These are phyloP conservation scores for Chaetomiaceae sp. DNA, from an alignment of 2,329 filamentous ascomycete species.

Conservation along the genomic window DNA sequence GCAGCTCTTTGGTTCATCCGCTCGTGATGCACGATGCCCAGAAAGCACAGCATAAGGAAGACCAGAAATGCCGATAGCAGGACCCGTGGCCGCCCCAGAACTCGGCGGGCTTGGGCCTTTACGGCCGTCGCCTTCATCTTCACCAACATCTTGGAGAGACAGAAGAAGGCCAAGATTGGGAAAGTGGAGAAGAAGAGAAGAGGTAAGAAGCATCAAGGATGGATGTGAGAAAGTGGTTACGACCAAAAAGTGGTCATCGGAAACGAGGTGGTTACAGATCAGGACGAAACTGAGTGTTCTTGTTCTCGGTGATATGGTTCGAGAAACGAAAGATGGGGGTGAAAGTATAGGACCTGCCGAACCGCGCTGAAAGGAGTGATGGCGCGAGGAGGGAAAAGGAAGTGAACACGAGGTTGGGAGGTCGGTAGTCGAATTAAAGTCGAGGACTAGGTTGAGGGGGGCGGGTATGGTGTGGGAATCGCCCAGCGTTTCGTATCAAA, in stretches of 20 bases:
- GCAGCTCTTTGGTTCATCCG: background rate
- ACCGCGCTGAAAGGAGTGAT: conserved; percentile 11
- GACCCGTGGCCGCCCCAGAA: conserved; percentile 18
- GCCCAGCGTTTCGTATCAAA: conserved; percentile 1
- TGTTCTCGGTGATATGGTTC: background rate
- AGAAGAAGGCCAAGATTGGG: background rate
- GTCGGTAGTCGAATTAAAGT: conserved; percentile 8
- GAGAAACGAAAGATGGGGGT: background rate
- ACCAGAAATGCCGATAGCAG: conserved; percentile 6
- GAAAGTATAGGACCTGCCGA: background rate
- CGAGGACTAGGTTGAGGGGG: background rate
- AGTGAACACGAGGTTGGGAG: background rate
- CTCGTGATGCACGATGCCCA: conserved; percentile 9
- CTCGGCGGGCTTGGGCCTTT: conserved; percentile 18
- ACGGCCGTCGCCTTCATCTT: conserved; percentile 18
- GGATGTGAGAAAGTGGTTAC: background rate
- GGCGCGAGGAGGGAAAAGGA: background rate
- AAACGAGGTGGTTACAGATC: background rate
- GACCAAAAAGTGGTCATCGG: conserved; percentile 3
- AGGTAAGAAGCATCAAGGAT: too few species aligned
- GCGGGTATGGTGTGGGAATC: background rate
- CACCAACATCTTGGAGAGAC: conserved; percentile 13
- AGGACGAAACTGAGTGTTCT: background rate
- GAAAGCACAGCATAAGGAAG: conserved; percentile 15
- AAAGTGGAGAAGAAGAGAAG: too few species aligned